These are phyloP conservation scores for Avicennia marina DNA, from an alignment of 257 asterid species.

Conservation along the genomic window DNA sequence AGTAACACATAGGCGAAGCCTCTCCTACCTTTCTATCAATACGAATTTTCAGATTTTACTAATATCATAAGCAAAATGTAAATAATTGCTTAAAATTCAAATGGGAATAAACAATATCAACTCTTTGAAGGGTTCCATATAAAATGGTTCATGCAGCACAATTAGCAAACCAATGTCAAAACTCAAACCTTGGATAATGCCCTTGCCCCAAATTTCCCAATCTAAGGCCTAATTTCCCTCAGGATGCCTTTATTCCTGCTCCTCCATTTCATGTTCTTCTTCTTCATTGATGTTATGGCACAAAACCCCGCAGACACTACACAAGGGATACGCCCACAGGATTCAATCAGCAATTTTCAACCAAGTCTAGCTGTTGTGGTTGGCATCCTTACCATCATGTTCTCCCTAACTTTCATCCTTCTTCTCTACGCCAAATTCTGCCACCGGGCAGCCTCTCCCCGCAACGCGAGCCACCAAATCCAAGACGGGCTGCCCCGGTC, in stretches of 20 bases:
- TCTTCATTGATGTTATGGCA: conserved; percentile 19
- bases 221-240: background rate
- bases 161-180: background rate
- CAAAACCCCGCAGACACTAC: conserved; percentile 14
- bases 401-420: conserved; percentile 57
- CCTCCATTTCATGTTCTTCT: background rate
- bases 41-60: background rate
- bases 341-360: conserved; percentile 36
- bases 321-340: no score
- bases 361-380: conserved; percentile 77
- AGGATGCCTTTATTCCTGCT: background rate
- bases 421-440: conserved; percentile 80
- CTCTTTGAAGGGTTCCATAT: no score
- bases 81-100: background rate
- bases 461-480: conserved; percentile 18
- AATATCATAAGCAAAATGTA: background rate
- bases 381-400: conserved; percentile 59
- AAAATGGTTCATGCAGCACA: background rate
- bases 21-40: background rate
- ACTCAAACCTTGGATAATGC: background rate
- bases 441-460: conserved; percentile 33
- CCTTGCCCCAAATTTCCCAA: background rate
- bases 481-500: conserved; percentile 41
- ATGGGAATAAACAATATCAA: background rate
- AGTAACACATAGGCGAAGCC: no score